These are phyloP conservation scores for Oropetium thomaeum DNA, from an alignment of 176 grass and related monocot genomes.

Conservation along the genomic window DNA sequence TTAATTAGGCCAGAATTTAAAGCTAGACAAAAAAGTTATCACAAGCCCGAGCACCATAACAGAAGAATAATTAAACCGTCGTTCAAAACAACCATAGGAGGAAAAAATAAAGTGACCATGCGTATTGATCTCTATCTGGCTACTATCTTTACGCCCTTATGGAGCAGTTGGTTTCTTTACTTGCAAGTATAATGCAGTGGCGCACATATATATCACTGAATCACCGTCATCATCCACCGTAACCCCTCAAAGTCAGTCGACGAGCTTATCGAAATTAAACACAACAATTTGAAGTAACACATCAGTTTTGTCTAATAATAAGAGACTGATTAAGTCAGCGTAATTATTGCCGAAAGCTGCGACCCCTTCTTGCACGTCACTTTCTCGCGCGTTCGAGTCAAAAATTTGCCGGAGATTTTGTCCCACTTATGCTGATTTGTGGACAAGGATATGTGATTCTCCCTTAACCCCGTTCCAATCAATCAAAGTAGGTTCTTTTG, in stretches of 20 bases:
- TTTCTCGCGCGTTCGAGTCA: not conserved
- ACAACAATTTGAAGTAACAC: not conserved
- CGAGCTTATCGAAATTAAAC: not conserved
- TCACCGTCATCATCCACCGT: not conserved
- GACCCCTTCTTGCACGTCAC: not conserved
- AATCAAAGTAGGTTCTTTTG: not conserved
- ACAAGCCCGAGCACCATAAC: no score
- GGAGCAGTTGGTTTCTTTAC: slow-evolving; percentile 11
- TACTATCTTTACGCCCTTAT: not conserved
- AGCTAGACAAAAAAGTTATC: no score
- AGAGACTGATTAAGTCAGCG: not conserved
- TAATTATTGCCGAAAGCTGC: slow-evolving; percentile 7
- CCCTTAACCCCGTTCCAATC: not conserved
- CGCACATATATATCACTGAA: no score
- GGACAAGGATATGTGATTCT: not conserved
- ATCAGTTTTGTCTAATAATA: not conserved
- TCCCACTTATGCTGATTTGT: slow-evolving; percentile 5
- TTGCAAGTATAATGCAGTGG: not conserved
- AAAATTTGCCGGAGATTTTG: slow-evolving; percentile 13
- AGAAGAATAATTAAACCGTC: no score
- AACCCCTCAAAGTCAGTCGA: not conserved
- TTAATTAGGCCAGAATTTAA: no score
- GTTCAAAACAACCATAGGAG: no score
- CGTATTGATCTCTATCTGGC: not conserved
- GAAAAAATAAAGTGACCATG: no score